A percentile compares a stretch with the other conserved stretches of the same genome.
Evolutionary conservation across 176 grass and related monocot species (phyloP).

Genomic region (Alopecurus myosuroides): DNA sequence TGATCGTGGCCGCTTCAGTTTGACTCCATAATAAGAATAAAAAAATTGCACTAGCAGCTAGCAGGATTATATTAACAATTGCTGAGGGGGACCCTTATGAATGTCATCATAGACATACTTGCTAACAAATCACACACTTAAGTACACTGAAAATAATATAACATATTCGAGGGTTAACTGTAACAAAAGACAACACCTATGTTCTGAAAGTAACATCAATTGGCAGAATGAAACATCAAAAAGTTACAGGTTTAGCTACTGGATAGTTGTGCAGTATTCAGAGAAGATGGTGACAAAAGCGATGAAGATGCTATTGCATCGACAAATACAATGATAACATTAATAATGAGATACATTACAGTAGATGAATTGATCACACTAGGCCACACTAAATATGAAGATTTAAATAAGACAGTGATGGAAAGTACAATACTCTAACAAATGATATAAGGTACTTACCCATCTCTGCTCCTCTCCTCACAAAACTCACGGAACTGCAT

Average conservation of each 20-base stretch:
- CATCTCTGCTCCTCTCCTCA: slow-evolving; percentile 43
- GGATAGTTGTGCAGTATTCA: background rate
- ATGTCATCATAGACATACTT: too few species aligned
- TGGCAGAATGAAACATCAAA: background rate
- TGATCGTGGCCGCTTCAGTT: background rate
- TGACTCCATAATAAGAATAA: background rate
- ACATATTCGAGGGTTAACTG: too few species aligned
- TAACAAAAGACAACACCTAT: too few species aligned
- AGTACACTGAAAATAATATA: too few species aligned
- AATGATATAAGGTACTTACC: slow-evolving; percentile 32
- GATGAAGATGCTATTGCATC: background rate
- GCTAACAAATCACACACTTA: too few species aligned
- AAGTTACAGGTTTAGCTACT: background rate
- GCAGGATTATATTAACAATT: background rate
- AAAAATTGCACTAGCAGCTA: background rate
- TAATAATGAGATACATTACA: background rate
- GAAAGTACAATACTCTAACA: background rate
- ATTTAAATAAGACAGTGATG: background rate
- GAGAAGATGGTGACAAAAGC: background rate
- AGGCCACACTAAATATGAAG: background rate
- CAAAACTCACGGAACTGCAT: slow-evolving; percentile 37
- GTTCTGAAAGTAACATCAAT: background rate
- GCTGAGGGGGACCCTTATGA: too few species aligned
- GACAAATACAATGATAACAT: background rate
- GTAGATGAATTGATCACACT: background rate